phyloP scores from a whole-genome alignment of 306 rosid species.

The Trifolium repens region DNA sequence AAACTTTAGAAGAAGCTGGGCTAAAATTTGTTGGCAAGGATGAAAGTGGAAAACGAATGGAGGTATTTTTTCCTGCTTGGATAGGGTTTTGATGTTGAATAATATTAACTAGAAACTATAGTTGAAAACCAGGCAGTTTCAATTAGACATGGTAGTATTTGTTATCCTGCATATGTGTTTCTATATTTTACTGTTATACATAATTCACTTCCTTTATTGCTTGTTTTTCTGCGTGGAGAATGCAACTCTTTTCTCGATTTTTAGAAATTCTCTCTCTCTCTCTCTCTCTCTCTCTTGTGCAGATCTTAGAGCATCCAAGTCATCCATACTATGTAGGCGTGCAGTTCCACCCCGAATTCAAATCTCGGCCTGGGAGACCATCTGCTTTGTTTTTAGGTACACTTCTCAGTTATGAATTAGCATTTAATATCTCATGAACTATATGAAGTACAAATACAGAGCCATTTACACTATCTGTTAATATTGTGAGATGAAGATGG shows the following conservation, averaged over 20 bases:
- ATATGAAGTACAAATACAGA: not conserved
- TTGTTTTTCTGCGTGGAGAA: constrained; percentile 23
- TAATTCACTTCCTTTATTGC: constrained; percentile 27
- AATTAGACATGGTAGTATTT: constrained; percentile 36
- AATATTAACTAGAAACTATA: constrained; percentile 26
- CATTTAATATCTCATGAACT: constrained; percentile 5
- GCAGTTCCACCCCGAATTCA: constrained; percentile 98
- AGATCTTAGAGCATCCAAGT: constrained; percentile 90
- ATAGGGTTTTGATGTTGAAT: constrained; percentile 32
- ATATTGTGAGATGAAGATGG: constrained; percentile 21
- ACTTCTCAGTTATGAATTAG: constrained; percentile 1
- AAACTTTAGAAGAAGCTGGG: constrained; percentile 77
- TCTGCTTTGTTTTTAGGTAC: constrained; percentile 90
- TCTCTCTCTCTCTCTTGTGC: constrained; percentile 47
- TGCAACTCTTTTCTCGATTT: constrained; percentile 21
- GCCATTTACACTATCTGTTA: constrained; percentile 20
- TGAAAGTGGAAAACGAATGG: constrained; percentile 96
- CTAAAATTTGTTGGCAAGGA: constrained; percentile 93
- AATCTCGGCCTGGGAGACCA: constrained; percentile 91
- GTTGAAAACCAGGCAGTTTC: constrained; percentile 35
- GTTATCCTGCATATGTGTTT: constrained; percentile 13
- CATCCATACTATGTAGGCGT: constrained; percentile 94
- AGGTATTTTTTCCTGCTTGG: constrained; percentile 58
- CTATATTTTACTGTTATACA: constrained; percentile 3
- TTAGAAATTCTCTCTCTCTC: constrained; percentile 38